Base-by-base conservation (phyloP, 2,329 filamentous ascomycete genomes). In the Teratosphaeria pseudoeucalypti region DNA sequence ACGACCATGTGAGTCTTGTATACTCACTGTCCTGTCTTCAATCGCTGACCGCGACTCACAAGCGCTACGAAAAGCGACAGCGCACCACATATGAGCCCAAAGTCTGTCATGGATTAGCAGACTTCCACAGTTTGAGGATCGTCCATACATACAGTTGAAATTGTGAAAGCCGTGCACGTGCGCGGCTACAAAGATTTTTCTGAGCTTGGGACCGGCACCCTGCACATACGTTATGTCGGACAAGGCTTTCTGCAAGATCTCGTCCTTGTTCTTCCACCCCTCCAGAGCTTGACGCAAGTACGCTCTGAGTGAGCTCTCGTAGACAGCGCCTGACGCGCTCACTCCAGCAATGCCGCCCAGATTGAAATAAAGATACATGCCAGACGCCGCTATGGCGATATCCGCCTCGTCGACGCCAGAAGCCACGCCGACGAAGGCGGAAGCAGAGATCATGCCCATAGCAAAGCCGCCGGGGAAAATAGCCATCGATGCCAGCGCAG, bases 401-500 rank as follows among this genome's bases (percentile, higher is more conserved):
- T 82, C 76, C 4, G 70, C 65, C 6, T 74, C 72, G 2, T 76
- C 70, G 1, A 83, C 71, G 14, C 75, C 74, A 3, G 78, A 74
- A 0, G 78, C 78, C 60, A 83, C 72, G 2, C 74, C 75, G 10
- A 83, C 75, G 62, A 83, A 83, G 0, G 76, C 71, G 0, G 79
- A 74, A 0, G 76, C 76, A 1, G 72, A 69, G 0, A 76, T 72
- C 37, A 81, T 74, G 0, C 81, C 81, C 0, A 76, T 77, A 0
- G 79, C 81, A 57, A 84, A 74, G 0, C 82, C 81, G 1, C 81
- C 73, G 0, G 84, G 83, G 5, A 85, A 72, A 27, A 87, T 84
- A 60, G 85, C 83, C 0, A 87, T 67, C 0, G 82, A 82, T 62
- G 85, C 82, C 61, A 73, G 72, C 64, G 78, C 77, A 7, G 77